Evolutionary conservation across 371 early-diverging fungal genomes (phyloP).

Genomic region (Saksenaea oblongispora): DNA sequence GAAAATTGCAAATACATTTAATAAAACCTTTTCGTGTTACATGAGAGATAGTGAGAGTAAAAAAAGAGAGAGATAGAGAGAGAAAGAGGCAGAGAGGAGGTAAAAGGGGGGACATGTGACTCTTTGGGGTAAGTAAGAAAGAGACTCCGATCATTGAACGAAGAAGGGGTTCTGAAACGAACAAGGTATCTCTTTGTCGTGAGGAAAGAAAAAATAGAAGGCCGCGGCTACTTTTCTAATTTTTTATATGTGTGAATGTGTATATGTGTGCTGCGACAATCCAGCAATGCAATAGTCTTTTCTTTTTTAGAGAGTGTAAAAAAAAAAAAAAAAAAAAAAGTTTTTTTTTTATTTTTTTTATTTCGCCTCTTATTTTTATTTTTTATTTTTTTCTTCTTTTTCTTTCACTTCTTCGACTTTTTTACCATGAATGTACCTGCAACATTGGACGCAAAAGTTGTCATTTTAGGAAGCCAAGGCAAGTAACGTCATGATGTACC

Average conservation of each 20-base stretch:
- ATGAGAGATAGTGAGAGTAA: not conserved
- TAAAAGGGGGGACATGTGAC: not conserved
- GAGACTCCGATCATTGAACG: not conserved
- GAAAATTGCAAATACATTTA: not conserved
- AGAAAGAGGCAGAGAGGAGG: too few species aligned
- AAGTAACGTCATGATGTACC: constrained; percentile 12
- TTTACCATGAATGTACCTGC: constrained; percentile 34
- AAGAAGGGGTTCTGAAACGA: not conserved
- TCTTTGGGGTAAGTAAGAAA: not conserved
- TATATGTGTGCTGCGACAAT: constrained; percentile 1
- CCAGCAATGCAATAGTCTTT: constrained; percentile 1
- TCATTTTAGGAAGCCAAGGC: constrained; percentile 75
- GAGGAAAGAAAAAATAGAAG: not conserved
- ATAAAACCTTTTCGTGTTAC: constrained; percentile 10
- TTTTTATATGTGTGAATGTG: not conserved
- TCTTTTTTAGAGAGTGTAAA: not conserved
- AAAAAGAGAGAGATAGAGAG: not conserved
- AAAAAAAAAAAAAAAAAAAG: constrained; percentile 5
- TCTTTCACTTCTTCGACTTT: not conserved
- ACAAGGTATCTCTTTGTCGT: not conserved
- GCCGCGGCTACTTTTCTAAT: not conserved
- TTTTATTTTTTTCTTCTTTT: not conserved
- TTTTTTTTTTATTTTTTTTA: constrained; percentile 10
- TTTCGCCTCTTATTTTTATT: not conserved
- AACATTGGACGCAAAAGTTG: constrained; percentile 75